Base-by-base conservation (phyloP, 2,329 filamentous ascomycete genomes). In the Ceratocystis diversiconidia region DNA sequence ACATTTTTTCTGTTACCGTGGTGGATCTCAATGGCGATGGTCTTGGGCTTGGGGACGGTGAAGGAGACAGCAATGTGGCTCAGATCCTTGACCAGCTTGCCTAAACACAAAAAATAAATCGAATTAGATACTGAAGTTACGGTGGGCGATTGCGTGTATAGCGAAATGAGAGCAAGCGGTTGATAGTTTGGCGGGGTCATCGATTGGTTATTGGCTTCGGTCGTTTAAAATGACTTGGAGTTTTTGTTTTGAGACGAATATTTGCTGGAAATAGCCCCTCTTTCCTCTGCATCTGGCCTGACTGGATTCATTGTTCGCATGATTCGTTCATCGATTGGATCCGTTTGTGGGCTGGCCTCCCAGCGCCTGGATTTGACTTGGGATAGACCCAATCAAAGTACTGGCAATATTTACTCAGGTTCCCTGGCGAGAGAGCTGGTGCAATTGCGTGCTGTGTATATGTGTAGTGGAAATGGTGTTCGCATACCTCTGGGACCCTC, bases 1-100 rank as follows among this genome's bases (percentile, higher is more conserved):
- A 99, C 89, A 79, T 90, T 92, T 88, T 99, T 99, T 82, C 94
- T 90, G 76, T 84, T 85, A 78, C 94, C 94, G 81, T 99, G 94
- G 88, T 99, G 95, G 77, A 99, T 89, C 83, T 96, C 91, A 76
- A 99, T 96, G 76, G 89, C 88, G 83, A 99, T 92, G 74, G 88
- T 76, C 79, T 89, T 84, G 82, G 89, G 88, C 82, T 87, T 84
- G 75, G 90, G 88, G 78, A 88, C 83, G 73, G 87, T 86, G 86
- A 99, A 99, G 83, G 87, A 94, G 80, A 99, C 92, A 73, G 92
- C 87, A 76, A 99, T 81, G 81, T 99, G 94, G 79, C 87, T 90
- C 73, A 99, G 88, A 80, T 96, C 88, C 89, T 97, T 99, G 75
- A 83, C 82, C 76, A 99, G 89, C 85, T 96, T 96, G 81, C 94